Evolutionary conservation across 441 rosid genomes (phyloP), one percentile per base, ranked within the genome.

Genomic region (Corymbia citriodora): DNA sequence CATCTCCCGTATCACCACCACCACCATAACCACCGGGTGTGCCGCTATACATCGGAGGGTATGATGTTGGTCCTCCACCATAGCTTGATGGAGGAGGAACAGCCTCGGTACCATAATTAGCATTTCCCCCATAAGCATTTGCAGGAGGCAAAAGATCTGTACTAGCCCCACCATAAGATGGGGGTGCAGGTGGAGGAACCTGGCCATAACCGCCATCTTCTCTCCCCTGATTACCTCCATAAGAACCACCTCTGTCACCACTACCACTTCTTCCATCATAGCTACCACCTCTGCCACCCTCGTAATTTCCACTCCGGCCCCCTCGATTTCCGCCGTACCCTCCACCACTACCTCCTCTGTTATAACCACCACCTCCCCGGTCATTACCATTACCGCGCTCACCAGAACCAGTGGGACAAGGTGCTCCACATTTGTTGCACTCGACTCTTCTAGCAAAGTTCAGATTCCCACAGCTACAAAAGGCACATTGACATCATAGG

Each of bases 341-440:
- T 82, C 95, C 95, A 86, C 92, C 94, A 70, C 94, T 33, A 63
- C 97, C 97, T 90, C 95, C 94, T 85, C 93, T 93, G 81, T 92
- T 92, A 91, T 90, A 93, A 88, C 96, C 95, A 54, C 94, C 93
- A 88, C 96, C 92, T 79, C 91, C 89, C 81, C 94, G 92, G 89
- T 96, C 93, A 89, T 95, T 89, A 85, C 88, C 85, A 57, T 91
- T 88, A 50, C 93, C 92, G 52, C 95, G 94, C 90, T 95, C 98
- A 91, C 93, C 91, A 61, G 91, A 93, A 91, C 96, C 98, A 93
- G 95, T 93, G 81, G 99, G 97, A 83, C 95, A 92, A 49, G 98
- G 96, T 89, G 98, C 87, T n/a, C 98, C 98, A 61, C 99, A 97
- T 93, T 97, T 98, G 96, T 98, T 98, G 94, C 99, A 98, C 91